Base-by-base conservation (phyloP, 2,329 filamentous ascomycete species). In the Botrytis cinerea region DNA sequence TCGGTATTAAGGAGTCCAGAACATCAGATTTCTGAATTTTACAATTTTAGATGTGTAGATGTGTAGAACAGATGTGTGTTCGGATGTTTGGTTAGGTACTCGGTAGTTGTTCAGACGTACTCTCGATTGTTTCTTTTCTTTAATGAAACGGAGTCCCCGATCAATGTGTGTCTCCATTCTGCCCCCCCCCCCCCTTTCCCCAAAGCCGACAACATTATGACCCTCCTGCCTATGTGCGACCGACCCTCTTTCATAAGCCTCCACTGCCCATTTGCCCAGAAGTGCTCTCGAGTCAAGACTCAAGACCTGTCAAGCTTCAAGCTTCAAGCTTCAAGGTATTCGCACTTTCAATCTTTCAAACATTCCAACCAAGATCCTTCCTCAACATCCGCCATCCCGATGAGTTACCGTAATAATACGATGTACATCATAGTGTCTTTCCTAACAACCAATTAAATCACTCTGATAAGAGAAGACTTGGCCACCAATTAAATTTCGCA, bases 141-240 rank as follows among this genome's bases (percentile, higher is more conserved):
- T 66, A 14, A 67, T 51, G 63, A 67, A 67, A 51, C 63, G 63
- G 63, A 51, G 63, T 51, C 16, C 32, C 32, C 45, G 63, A 38
- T 18, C 32, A 38, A 51, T 38, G 32, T 66, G 59, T 62, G 60
- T 62, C 35, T n/a, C 59, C 59, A 54, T 16, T 28, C n/a, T 45
- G 7, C 28, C 20, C 57, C 57, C 32, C 32, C 32, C 20, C 8
- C 28, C 22, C 35, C 35, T 45, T 43, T 6, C 61, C 18, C 40
- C 32, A 64, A 28, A 22, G 18, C 28, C 62, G 40, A 64, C n/a
- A 46, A 28, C 10, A 64, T n/a, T 38, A 22, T 20, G 40, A 28
- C 61, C 38, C 59, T 61, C 35, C 25, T 61, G 35, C 59, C 35
- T 61, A 45, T 63, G 28, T 63, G 61, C 61, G 38, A 45, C 40